phyloP scores from a whole-genome alignment of 2,329 filamentous ascomycete species.

The Phyllosticta citriasiana region DNA sequence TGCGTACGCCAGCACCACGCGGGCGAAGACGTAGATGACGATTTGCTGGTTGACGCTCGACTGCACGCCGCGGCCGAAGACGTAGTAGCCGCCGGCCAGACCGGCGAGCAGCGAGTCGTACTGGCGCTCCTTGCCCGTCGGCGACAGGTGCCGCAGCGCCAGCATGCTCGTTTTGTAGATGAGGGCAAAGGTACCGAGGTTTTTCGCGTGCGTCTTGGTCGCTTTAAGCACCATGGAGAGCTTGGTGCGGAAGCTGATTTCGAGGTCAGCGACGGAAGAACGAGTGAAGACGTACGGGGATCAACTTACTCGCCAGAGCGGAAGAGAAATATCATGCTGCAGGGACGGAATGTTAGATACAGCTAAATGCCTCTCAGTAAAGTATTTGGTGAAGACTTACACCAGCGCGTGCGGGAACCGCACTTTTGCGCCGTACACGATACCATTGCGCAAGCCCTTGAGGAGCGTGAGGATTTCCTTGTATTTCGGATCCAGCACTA shows the following conservation, averaged over 20 bases:
- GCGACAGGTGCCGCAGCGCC: constrained; percentile 50
- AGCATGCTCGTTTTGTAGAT: constrained; percentile 83
- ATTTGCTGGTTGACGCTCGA: constrained; percentile 91
- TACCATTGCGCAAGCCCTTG: constrained; percentile 92
- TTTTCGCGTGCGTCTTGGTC: constrained; percentile 80
- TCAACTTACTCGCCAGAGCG: constrained; percentile 70
- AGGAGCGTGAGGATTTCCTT: constrained; percentile 75
- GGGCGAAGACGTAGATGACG: constrained; percentile 93
- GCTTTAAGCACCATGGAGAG: constrained; percentile 67
- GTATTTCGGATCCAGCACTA: constrained; percentile 74
- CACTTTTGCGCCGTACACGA: constrained; percentile 94
- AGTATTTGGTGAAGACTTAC: constrained; percentile 29
- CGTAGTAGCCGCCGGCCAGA: constrained; percentile 78
- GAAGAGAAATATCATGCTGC: constrained; percentile 92
- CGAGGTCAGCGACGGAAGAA: not conserved
- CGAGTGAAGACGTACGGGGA: constrained; percentile 1
- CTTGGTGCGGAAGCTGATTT: constrained; percentile 60
- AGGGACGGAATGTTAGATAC: not conserved
- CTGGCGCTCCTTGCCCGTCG: constrained; percentile 49
- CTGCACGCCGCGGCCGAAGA: constrained; percentile 74
- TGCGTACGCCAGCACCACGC: constrained; percentile 75
- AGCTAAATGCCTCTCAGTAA: not conserved
- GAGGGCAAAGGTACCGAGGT: constrained; percentile 82
- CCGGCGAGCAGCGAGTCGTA: constrained; percentile 83
- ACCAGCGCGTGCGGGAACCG: constrained; percentile 96